These are phyloP conservation scores for Azolla pinnata DNA, from an alignment of 75 land plant species.

Conservation along the genomic window DNA sequence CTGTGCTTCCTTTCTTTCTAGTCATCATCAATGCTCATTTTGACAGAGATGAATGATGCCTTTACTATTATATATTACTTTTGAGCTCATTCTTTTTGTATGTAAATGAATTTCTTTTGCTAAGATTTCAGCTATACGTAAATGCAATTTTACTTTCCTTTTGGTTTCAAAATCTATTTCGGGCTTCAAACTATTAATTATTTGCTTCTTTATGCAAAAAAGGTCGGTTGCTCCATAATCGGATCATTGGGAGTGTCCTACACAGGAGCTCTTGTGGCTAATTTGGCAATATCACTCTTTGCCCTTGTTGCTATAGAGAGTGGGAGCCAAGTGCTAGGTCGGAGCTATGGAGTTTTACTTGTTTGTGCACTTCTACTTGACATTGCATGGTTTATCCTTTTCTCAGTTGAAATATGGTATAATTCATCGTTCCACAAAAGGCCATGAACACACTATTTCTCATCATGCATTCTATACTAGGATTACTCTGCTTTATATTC, in stretches of 20 bases:
- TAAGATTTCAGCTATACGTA: neutral
- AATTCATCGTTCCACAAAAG: neutral
- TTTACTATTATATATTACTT: too few relatives aligned
- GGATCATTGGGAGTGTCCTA: constrained; percentile 74
- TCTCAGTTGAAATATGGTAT: constrained; percentile 59
- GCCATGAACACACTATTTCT: neutral
- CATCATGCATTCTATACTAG: too few relatives aligned
- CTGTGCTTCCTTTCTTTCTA: too few relatives aligned
- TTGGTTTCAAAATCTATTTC: too few relatives aligned
- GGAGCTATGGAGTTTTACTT: constrained; percentile 67
- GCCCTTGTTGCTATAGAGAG: constrained; percentile 86
- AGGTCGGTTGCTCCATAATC: constrained; percentile 72
- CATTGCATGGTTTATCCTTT: constrained; percentile 65
- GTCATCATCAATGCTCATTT: too few relatives aligned
- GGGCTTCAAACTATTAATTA: neutral
- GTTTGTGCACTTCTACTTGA: constrained; percentile 52
- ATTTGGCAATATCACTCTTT: constrained; percentile 65
- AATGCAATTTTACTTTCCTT: neutral
- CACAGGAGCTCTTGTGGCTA: constrained; percentile 66
- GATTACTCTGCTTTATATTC: too few relatives aligned
- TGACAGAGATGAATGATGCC: too few relatives aligned
- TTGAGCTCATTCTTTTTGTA: too few relatives aligned
- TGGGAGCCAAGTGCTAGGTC: constrained; percentile 65
- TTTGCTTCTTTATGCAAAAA: neutral
- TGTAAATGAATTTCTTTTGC: neutral